Conservation (phyloP, 306 rosid species). For the Fagus sylvatica region DNA sequence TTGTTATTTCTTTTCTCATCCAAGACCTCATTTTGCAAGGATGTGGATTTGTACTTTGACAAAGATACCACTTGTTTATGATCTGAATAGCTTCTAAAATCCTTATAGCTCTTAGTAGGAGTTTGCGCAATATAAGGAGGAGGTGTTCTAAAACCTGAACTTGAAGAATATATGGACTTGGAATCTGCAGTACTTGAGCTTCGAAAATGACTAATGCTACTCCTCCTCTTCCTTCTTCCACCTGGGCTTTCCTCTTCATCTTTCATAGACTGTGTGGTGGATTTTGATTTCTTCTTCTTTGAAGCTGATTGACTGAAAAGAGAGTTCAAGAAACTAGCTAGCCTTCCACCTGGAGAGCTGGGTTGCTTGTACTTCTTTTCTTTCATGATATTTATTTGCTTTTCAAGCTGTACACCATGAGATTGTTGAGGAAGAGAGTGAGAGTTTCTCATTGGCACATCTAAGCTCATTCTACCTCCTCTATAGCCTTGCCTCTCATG, state of each 20-base stretch:
- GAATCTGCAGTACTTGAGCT: slow-evolving; percentile 63
- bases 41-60: slow-evolving; percentile 34
- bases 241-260: slow-evolving; percentile 75
- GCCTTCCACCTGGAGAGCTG: slow-evolving; percentile 91
- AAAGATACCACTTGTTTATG: slow-evolving; percentile 48
- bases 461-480: slow-evolving; percentile 82
- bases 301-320: slow-evolving; percentile 86
- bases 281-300: slow-evolving; percentile 85
- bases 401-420: slow-evolving; percentile 40
- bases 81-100: slow-evolving; percentile 58
- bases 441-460: slow-evolving; percentile 77
- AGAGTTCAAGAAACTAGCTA: slow-evolving; percentile 91
- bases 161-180: slow-evolving; percentile 57
- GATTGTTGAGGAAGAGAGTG: slow-evolving; percentile 60
- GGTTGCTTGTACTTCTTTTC: slow-evolving; percentile 87
- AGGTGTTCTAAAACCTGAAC: slow-evolving; percentile 81
- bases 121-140: slow-evolving; percentile 60
- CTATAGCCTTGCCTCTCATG: slow-evolving; percentile 43
- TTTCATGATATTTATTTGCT: slow-evolving; percentile 39
- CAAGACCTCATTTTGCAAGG: slow-evolving; percentile 41
- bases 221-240: slow-evolving; percentile 71
- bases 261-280: slow-evolving; percentile 66
- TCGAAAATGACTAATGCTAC: slow-evolving; percentile 90
- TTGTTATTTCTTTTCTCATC: slow-evolving; percentile 49
- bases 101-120: slow-evolving; percentile 70